These are phyloP conservation scores for Mucor sp. DNA, from an alignment of 371 early-diverging fungal species.

Conservation along the genomic window DNA sequence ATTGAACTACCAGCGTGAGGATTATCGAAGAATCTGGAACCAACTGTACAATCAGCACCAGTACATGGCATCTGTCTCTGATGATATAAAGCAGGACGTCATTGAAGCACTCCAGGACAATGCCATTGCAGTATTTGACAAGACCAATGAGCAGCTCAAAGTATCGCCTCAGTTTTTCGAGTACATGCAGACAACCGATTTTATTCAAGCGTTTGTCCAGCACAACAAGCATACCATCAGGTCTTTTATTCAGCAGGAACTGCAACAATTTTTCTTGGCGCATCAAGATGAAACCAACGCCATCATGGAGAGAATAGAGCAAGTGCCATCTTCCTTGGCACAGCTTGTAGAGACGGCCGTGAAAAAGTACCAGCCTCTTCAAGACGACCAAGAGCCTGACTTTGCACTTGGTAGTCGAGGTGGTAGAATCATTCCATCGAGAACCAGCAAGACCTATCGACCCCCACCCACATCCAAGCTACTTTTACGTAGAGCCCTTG, in stretches of 20 bases:
- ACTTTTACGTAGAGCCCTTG: neutral
- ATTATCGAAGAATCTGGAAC: neutral
- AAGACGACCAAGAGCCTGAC: neutral
- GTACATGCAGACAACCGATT: neutral
- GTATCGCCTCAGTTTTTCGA: neutral
- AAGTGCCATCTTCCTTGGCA: neutral
- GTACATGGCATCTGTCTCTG: neutral
- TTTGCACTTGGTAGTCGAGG: neutral
- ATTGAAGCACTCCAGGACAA: neutral
- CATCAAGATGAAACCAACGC: neutral
- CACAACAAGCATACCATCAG: neutral
- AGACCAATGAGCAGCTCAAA: neutral
- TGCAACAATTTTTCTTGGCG: neutral
- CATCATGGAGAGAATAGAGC: neutral
- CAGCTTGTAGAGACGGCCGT: neutral
- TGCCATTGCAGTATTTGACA: neutral
- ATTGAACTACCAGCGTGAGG: neutral
- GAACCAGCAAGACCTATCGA: neutral
- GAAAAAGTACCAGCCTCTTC: neutral
- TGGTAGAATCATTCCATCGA: neutral
- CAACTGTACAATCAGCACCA: neutral
- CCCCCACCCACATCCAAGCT: neutral
- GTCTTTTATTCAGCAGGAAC: neutral
- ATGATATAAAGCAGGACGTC: neutral
- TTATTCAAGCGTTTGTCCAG: neutral